A percentile compares a stretch with the other conserved stretches of the same genome.
Evolutionary conservation across 2,329 filamentous ascomycete species (phyloP).

Genomic region (Paraphoma sp.): DNA sequence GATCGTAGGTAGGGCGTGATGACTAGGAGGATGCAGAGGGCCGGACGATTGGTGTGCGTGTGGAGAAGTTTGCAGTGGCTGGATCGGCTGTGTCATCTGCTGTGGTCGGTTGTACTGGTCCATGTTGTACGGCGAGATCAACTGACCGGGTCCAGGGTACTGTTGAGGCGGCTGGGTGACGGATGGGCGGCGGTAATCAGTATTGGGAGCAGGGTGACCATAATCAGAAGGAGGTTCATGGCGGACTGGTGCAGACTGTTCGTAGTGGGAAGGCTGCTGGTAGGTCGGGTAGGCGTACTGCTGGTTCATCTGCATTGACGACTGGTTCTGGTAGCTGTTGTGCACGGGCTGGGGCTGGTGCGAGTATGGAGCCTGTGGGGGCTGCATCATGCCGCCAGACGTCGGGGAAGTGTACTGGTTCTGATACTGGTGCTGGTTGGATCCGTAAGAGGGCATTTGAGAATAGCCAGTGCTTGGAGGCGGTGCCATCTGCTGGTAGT

Average conservation of each 20-base stretch:
- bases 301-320: conserved; percentile 45
- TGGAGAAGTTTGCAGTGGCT: conserved; percentile 41
- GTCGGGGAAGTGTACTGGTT: conserved; percentile 42
- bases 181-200: conserved; percentile 52
- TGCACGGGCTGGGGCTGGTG: conserved; percentile 34
- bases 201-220: conserved; percentile 22
- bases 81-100: conserved; percentile 41
- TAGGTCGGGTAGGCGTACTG: conserved; percentile 52
- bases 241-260: conserved; percentile 41
- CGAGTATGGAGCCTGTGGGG: conserved; percentile 43
- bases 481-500: conserved; percentile 49
- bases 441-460: conserved; percentile 48
- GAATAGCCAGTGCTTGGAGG: conserved; percentile 50
- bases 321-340: conserved; percentile 39
- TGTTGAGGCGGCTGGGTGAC: conserved; percentile 43
- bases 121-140: conserved; percentile 44
- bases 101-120: conserved; percentile 49
- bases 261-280: conserved; percentile 46
- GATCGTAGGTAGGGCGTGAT: conserved; percentile 51
- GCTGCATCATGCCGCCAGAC: conserved; percentile 47
- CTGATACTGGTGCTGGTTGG: conserved; percentile 43
- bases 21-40: conserved; percentile 39
- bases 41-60: conserved; percentile 39
- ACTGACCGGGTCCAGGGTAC: conserved; percentile 43
- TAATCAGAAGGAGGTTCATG: conserved; percentile 50